Evolutionary conservation across 306 rosid genomes (phyloP).

Genomic region (Inga leiocalycina): DNA sequence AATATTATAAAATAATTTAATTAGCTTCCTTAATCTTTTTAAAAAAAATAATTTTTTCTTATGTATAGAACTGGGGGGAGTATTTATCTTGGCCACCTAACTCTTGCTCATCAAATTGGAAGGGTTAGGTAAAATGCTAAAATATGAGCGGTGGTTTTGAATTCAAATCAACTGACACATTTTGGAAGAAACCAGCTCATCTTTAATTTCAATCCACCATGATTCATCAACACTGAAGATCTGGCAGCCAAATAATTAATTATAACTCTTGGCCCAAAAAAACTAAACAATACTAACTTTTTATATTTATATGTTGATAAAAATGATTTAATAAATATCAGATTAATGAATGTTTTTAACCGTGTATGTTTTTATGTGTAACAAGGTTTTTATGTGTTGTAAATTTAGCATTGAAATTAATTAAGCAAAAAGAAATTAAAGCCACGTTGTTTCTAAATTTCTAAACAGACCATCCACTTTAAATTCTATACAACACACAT

Average conservation of each 20-base stretch:
- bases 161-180: not conserved
- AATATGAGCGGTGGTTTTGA: not conserved
- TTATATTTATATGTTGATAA: not conserved
- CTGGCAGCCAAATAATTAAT: not conserved
- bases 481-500: not conserved
- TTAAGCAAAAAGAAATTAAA: not conserved
- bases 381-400: not conserved
- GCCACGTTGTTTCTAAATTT: not conserved
- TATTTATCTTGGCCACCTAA: not conserved
- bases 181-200: not conserved
- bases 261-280: not conserved
- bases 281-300: not conserved
- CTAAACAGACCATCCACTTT: not conserved
- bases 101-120: not conserved
- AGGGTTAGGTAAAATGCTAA: not conserved
- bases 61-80: too few species aligned
- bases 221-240: not conserved
- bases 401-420: not conserved
- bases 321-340: too few species aligned
- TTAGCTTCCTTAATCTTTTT: too few species aligned
- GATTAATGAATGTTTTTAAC: not conserved
- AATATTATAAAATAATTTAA: too few species aligned
- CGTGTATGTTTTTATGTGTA: not conserved
- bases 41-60: too few species aligned
- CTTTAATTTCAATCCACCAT: not conserved